Evolutionary conservation across 169 alveolate species (phyloP), one percentile per base, ranked within the genome.

Genomic region (Babesia microti): DNA sequence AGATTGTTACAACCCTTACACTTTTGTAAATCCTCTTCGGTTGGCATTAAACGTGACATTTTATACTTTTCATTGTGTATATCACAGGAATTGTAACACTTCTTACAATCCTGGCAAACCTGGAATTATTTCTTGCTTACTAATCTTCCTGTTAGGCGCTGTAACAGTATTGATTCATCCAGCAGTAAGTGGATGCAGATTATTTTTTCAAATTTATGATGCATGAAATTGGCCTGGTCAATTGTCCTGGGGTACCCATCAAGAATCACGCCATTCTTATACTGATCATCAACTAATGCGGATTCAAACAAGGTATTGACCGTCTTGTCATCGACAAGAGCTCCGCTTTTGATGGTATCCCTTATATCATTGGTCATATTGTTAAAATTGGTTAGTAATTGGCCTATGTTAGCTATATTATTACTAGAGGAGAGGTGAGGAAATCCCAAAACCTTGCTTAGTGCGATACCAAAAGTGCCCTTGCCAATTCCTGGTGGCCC

Each of bases 401-500:
- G 61, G n/a, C 70, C 70, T 57, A 22, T 18, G 33, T 6, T 5
- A 14, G 3, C 3, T 14, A 32, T 29, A 1, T 35, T 14, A 41
- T 35, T 22, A 57, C 70, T 60, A 12, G 68, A 26, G 9, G 30
- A 26, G 12, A 57, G 22, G 32, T 57, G 70, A 4, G 3, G 3
- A 9, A 47, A 27, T 5, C 36, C 46, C 11, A 2, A 57, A 14
- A 46, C 70, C 2, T 42, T 21, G n/a, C 61, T 51, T 18, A 57
- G 27, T 21, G 6, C 52, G 14, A 27, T 57, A 9, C 70, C 70
- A 51, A 47, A 57, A 6, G 70, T 47, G 12, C 70, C 60, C 32
- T 57, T 57, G 4, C 70, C 70, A 22, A 47, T 33, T 4, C 70
- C 70, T 17, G 70, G 70, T 11, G 70, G 41, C 4, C 70, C 70